A percentile compares a stretch with the other conserved stretches of the same genome.
phyloP scores from a whole-genome alignment of 257 asterid species.

The Gentiana macrophylla region DNA sequence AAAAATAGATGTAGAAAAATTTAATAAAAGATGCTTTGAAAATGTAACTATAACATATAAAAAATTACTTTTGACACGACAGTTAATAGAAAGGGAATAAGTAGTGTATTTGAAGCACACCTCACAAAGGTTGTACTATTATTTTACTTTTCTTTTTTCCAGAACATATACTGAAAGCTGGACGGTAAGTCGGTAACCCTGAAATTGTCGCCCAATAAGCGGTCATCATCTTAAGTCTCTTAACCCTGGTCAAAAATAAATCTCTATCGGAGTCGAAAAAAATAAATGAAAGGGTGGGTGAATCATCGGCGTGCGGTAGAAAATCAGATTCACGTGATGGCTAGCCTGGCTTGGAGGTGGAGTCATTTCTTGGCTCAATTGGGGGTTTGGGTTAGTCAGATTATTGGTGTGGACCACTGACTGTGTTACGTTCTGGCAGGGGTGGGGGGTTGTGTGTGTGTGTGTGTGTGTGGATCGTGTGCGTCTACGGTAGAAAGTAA shows the following conservation, averaged over 20 bases:
- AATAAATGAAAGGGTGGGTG: no score
- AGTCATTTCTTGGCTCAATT: not conserved
- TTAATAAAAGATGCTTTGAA: no score
- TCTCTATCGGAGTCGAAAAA: slow-evolving; percentile 10
- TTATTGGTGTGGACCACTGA: slow-evolving; percentile 4
- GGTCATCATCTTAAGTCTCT: not conserved
- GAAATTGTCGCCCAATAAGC: not conserved
- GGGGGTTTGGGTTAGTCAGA: slow-evolving; percentile 1
- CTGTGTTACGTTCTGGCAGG: not conserved
- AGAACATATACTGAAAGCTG: no score
- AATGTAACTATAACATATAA: no score
- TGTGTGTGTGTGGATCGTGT: slow-evolving; percentile 4
- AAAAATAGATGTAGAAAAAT: no score
- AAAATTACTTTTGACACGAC: no score
- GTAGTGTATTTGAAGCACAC: no score
- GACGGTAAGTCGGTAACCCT: not conserved
- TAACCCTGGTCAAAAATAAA: not conserved
- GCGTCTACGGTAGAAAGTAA: not conserved
- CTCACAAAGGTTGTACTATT: no score
- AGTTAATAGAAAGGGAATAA: no score
- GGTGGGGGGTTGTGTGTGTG: slow-evolving; percentile 3
- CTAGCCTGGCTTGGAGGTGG: slow-evolving; percentile 1
- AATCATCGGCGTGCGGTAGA: no score
- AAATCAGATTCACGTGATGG: slow-evolving; percentile 1
- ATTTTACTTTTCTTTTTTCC: no score